Evolutionary conservation across 2,329 filamentous ascomycete genomes (phyloP).

Genomic region (Zymoseptoria ardabiliae): DNA sequence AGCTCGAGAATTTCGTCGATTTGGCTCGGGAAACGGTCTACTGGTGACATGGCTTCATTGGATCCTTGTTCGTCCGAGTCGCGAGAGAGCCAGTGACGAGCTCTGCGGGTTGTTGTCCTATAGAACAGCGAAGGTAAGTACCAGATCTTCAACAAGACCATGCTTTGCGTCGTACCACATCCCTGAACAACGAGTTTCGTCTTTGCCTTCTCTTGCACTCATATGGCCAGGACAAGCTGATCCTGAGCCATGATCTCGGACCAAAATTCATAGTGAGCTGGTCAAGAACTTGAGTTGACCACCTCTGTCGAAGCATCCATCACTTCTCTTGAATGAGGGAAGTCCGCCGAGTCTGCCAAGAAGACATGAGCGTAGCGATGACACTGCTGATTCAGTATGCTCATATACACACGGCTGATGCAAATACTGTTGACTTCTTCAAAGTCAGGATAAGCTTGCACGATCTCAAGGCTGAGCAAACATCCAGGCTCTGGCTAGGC

Average conservation of each 20-base stretch:
- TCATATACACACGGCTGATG: background rate
- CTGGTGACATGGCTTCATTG: background rate
- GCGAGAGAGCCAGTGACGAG: slow-evolving; percentile 1
- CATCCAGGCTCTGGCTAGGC: background rate
- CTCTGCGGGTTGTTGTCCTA: no score
- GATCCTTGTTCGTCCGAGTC: slow-evolving; percentile 20
- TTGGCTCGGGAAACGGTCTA: slow-evolving; percentile 13
- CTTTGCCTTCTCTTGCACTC: no score
- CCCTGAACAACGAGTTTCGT: background rate
- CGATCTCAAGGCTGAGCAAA: background rate
- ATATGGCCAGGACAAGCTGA: no score
- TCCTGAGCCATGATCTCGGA: no score
- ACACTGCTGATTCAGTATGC: background rate
- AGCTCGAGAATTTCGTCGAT: slow-evolving; percentile 37
- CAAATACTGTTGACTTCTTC: background rate
- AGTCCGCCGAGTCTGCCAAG: background rate
- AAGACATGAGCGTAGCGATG: background rate
- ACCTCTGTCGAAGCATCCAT: background rate
- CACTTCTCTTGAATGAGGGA: no score
- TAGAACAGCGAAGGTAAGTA: no score
- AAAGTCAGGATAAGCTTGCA: background rate
- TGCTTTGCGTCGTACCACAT: background rate
- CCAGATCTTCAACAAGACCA: no score
- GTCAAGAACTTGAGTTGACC: no score
- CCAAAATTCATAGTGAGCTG: no score